phyloP scores from a whole-genome alignment of 345 rosid species.

The Pseudoturritis turrita region DNA sequence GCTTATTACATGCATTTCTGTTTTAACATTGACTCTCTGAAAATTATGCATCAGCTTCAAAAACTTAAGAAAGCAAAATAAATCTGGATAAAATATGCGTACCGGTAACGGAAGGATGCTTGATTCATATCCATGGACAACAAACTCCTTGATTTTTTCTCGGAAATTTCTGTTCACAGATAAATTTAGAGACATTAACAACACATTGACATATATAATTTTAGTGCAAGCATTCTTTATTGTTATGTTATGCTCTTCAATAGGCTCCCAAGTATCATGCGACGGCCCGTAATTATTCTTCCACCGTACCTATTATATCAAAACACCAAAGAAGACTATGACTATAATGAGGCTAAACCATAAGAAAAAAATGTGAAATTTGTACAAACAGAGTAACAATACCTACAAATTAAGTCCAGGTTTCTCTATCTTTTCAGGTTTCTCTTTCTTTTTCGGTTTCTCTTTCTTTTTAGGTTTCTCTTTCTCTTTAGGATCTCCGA shows the following conservation, averaged over 20 bases:
- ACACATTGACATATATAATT: neutral
- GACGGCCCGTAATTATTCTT: conserved; percentile 48
- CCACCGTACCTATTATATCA: conserved; percentile 57
- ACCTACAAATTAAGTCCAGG: conserved; percentile 53
- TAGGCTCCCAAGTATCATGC: conserved; percentile 67
- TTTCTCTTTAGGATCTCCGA: conserved; percentile 58
- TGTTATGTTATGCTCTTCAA: conserved; percentile 26
- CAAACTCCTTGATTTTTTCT: conserved; percentile 44
- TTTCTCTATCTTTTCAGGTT: conserved; percentile 27
- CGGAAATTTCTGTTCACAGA: conserved; percentile 41
- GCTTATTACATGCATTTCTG: neutral
- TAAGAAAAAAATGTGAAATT: neutral
- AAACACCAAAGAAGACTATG: neutral
- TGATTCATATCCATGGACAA: conserved; percentile 38
- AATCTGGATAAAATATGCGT: conserved; percentile 4
- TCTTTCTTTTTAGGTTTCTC: too few relatives aligned
- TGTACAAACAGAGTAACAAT: conserved; percentile 1
- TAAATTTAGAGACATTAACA: neutral
- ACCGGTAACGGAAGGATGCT: conserved; percentile 61
- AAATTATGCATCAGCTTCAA: neutral
- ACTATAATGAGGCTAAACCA: neutral
- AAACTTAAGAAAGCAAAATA: neutral
- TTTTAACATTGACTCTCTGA: neutral
- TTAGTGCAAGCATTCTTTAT: neutral
- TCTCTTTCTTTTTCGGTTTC: too few relatives aligned